Base-by-base conservation (phyloP, 2,329 filamentous ascomycete species). In the Nigrospora sphaerica region DNA sequence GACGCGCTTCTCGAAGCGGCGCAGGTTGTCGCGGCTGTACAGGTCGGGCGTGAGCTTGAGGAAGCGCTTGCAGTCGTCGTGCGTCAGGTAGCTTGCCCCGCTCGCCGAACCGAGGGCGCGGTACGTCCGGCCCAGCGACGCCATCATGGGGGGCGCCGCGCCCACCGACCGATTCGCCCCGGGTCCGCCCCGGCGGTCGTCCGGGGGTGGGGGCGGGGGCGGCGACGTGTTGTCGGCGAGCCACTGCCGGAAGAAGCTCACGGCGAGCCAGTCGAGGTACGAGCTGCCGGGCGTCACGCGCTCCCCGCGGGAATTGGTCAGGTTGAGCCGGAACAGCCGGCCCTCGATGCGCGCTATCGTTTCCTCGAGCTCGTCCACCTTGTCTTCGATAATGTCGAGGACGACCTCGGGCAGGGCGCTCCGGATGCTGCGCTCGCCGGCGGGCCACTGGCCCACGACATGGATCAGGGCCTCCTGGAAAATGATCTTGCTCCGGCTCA, bases 401-500 rank as follows among this genome's bases (percentile, higher is more conserved):
- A 96, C 88, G 0, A 78, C 64, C 23, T 85, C 80, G 1, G 91
- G 87, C 36, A 95, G 74, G 31, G 85, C 75, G 49, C 80, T 76
- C 47, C 88, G 82, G 33, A 96, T 78, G 56, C 88, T 88, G 23
- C 85, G 80, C 56, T 90, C 80, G 14, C 86, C 89, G 0, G 80
- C 73, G 0, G 92, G 91, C 92, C 92, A 97, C 63, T 95, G 88
- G 3, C 92, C 92, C 1, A 96, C 91, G 0, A 96, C 89, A 59
- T 97, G 92, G 44, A 95, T 88, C 42, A 97, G 74, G 0, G 91
- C 89, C 69, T 97, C 86, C 53, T 86, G 81, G 58, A 90, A 91
- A 44, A 91, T 90, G 54, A 91, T 83, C 54, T 86, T 86, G 58
- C 85, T 91, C 39, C 88, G 82, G 10, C 90, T 85, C 37, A 95